Percentiles rank a stretch among this genome's conserved stretches.
Evolutionary conservation across 1,284 basidiomycete genomes (phyloP).

Genomic region (Ganoderma sinense): DNA sequence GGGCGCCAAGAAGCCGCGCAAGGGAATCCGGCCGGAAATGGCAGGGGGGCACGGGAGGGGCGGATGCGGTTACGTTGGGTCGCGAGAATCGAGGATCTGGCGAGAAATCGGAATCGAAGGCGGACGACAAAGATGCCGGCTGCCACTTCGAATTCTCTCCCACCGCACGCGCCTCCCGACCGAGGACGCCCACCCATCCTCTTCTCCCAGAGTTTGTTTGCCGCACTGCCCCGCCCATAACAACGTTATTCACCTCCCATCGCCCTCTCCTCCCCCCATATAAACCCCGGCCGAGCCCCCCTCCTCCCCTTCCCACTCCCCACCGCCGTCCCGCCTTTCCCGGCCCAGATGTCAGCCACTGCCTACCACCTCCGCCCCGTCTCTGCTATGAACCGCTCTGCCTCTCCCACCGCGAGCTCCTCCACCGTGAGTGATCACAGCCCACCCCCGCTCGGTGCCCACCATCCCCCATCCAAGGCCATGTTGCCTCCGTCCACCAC

Average conservation of each 20-base stretch:
- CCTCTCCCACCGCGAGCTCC: conserved; percentile 37
- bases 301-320: conserved; percentile 28
- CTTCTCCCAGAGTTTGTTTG: conserved; percentile 11
- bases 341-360: conserved; percentile 13
- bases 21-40: conserved; percentile 17
- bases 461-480: conserved; percentile 24
- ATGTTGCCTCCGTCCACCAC: conserved; percentile 22
- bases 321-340: conserved; percentile 14
- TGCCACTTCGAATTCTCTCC: conserved; percentile 1
- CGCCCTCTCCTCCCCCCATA: conserved; percentile 27
- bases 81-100: conserved; percentile 16
- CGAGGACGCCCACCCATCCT: neutral
- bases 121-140: conserved; percentile 23
- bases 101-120: conserved; percentile 8
- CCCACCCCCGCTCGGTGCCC: conserved; percentile 30
- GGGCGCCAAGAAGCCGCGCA: conserved; percentile 4
- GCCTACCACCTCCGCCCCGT: conserved; percentile 38
- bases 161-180: neutral
- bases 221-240: conserved; percentile 26
- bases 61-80: conserved; percentile 15
- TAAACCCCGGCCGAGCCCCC: conserved; percentile 25
- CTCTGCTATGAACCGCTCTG: conserved; percentile 29
- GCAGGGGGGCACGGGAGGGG: conserved; percentile 12
- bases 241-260: conserved; percentile 23
- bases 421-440: conserved; percentile 38